Percentiles rank a stretch among this genome's conserved stretches.
Conservation (phyloP, 2,329 filamentous ascomycete genomes). For the Penicillium sp. region DNA sequence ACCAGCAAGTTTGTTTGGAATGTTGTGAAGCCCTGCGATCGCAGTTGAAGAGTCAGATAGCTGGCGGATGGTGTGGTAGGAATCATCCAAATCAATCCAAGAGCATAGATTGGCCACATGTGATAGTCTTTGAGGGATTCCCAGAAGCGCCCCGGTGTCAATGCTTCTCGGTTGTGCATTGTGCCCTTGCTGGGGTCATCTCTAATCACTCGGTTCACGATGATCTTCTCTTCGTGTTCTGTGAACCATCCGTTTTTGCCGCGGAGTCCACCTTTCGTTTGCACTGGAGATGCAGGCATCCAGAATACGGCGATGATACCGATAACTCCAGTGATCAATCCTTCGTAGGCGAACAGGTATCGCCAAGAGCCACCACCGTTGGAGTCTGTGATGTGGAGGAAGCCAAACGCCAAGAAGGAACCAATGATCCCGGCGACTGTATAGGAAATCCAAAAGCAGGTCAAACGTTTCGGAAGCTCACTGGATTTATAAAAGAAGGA, state of each 20-base stretch:
- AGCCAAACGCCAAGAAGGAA: constrained; percentile 19
- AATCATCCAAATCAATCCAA: constrained; percentile 44
- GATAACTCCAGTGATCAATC: neutral
- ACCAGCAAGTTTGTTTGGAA: constrained; percentile 51
- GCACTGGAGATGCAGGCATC: constrained; percentile 62
- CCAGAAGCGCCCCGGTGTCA: constrained; percentile 48
- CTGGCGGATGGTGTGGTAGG: constrained; percentile 26
- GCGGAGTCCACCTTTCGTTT: constrained; percentile 62
- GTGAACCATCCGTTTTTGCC: constrained; percentile 64
- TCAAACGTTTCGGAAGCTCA: constrained; percentile 67
- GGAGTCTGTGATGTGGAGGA: constrained; percentile 2
- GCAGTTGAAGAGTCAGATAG: constrained; percentile 40
- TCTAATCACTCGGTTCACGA: constrained; percentile 62
- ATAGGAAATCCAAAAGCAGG: constrained; percentile 68
- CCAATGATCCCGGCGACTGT: constrained; percentile 55
- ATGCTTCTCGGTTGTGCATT: constrained; percentile 59
- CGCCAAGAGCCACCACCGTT: neutral
- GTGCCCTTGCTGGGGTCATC: constrained; percentile 56
- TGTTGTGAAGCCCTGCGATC: constrained; percentile 56
- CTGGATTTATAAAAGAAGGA: constrained; percentile 71
- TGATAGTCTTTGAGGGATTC: constrained; percentile 53
- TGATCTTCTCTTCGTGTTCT: constrained; percentile 65
- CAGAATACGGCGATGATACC: constrained; percentile 44
- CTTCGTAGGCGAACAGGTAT: constrained; percentile 4
- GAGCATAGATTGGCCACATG: constrained; percentile 55